A percentile compares a stretch with the other conserved stretches of the same genome.
These are phyloP conservation scores for Alternaria sp. DNA, from an alignment of 2,329 filamentous ascomycete genomes.

Conservation along the genomic window DNA sequence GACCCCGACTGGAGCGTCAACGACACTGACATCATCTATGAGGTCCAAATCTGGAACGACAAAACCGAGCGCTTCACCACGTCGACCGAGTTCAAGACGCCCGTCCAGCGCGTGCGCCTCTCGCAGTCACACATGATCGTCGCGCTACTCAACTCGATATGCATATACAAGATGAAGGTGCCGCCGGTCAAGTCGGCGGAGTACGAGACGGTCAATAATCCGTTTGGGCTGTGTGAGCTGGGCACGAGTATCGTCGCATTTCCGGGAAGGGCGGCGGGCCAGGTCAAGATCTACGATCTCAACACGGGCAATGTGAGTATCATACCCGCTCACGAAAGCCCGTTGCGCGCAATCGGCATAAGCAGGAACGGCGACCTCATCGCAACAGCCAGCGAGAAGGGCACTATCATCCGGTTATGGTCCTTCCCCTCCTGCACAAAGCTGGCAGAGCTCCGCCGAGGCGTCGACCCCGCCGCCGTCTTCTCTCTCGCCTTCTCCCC, in stretches of 20 bases:
- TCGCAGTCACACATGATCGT: conserved; percentile 79
- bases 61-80: conserved; percentile 76
- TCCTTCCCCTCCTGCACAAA: conserved; percentile 79
- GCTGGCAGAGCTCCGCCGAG: conserved; percentile 83
- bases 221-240: conserved; percentile 78
- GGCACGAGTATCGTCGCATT: conserved; percentile 78
- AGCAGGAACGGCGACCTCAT: conserved; percentile 81
- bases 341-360: conserved; percentile 78
- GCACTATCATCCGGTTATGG: conserved; percentile 88
- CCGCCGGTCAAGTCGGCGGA: conserved; percentile 72
- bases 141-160: conserved; percentile 79
- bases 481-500: conserved; percentile 90
- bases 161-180: conserved; percentile 79
- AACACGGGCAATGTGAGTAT: conserved; percentile 85
- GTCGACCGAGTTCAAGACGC: conserved; percentile 78
- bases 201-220: conserved; percentile 88
- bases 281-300: conserved; percentile 86
- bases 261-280: conserved; percentile 83
- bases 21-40: conserved; percentile 34
- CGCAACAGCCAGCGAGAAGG: conserved; percentile 90
- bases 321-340: conserved; percentile 84
- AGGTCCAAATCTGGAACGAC: conserved; percentile 92
- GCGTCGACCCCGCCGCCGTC: conserved; percentile 85
- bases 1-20: conserved; percentile 34
- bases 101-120: conserved; percentile 80